A percentile compares a stretch with the other conserved stretches of the same genome.
Evolutionary conservation across 306 rosid species (phyloP).

Genomic region (Quercus rubra): DNA sequence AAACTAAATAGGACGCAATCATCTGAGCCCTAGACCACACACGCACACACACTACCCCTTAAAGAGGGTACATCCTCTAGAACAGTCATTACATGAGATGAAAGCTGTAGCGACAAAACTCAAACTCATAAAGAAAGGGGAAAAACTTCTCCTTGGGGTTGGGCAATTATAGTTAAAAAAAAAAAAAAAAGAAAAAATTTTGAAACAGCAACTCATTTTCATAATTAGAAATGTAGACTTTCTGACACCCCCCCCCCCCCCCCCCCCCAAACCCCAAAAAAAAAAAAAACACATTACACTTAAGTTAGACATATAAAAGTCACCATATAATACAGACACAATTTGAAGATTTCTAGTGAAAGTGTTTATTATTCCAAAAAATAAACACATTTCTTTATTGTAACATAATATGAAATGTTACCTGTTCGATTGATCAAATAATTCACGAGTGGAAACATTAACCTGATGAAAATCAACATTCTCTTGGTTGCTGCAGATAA

Average conservation of each 20-base stretch:
- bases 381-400: neutral
- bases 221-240: too few species aligned
- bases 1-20: neutral
- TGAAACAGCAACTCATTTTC: neutral
- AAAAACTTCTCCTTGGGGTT: neutral
- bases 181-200: neutral
- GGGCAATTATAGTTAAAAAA: neutral
- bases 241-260: accelerated
- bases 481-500: conserved; percentile 9
- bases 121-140: too few species aligned
- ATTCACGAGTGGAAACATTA: conserved; percentile 8
- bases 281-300: neutral
- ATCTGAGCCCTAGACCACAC: neutral
- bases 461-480: conserved; percentile 17
- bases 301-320: too few species aligned
- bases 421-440: conserved; percentile 21
- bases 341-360: neutral
- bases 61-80: neutral
- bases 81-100: neutral
- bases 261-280: neutral
- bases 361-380: neutral
- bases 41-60: neutral
- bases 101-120: too few species aligned
- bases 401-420: neutral
- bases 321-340: too few species aligned